Evolutionary conservation across 75 land plant species (phyloP).

Genomic region (Gnetum montanum): DNA sequence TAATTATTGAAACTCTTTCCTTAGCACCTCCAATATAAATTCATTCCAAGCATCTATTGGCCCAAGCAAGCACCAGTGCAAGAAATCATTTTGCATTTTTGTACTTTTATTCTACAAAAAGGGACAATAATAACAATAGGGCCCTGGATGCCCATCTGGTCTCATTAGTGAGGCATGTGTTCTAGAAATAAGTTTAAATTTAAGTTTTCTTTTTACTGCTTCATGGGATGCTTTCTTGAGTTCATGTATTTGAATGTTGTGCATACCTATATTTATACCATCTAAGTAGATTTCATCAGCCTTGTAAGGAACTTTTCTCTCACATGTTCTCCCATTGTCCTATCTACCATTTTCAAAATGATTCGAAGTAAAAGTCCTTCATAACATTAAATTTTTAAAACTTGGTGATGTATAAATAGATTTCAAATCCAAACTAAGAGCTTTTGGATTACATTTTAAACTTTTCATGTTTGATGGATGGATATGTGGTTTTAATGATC

Average conservation of each 20-base stretch:
- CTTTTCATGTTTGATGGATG: no score
- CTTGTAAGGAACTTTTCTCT: constrained; percentile 43
- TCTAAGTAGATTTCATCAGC: constrained; percentile 29
- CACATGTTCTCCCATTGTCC: constrained; percentile 72
- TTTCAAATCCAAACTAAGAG: constrained; percentile 29
- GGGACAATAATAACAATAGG: constrained; percentile 64
- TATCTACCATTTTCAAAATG: constrained; percentile 93
- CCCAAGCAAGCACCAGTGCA: constrained; percentile 99
- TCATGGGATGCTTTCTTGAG: constrained; percentile 23
- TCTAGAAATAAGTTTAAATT: constrained; percentile 46
- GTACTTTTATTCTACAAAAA: constrained; percentile 37
- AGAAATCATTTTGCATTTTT: constrained; percentile 58
- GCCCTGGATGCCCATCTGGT: constrained; percentile 93
- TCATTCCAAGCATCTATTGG: constrained; percentile 92
- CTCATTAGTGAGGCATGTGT: constrained; percentile 49
- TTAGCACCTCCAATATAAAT: constrained; percentile 49
- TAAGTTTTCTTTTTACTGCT: constrained; percentile 22
- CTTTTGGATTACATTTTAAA: no score
- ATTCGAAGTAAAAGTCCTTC: constrained; percentile 72
- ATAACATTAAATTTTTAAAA: constrained; percentile 44
- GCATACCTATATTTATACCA: constrained; percentile 21
- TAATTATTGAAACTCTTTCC: no score
- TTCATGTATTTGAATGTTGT: constrained; percentile 48
- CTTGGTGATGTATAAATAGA: constrained; percentile 22
- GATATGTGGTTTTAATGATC: no score